Evolutionary conservation across 1,284 basidiomycete genomes (phyloP).

Genomic region (Cutaneotrichosporon arboriforme): DNA sequence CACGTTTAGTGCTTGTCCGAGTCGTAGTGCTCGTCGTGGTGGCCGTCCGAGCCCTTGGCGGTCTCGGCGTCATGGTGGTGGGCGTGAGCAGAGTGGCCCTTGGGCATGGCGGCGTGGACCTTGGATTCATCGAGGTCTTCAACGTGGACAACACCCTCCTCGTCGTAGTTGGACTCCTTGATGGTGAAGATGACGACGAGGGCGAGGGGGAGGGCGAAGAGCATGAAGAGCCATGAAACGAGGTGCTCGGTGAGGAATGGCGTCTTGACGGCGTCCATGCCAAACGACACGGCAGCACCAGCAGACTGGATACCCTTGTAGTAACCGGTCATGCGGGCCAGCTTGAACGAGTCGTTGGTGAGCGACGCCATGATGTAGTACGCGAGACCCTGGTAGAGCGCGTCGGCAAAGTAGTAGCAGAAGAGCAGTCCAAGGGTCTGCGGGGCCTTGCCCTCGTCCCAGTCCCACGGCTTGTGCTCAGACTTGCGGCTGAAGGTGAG

Average conservation of each 20-base stretch:
- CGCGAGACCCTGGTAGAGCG: conserved; percentile 45
- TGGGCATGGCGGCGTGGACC: conserved; percentile 28
- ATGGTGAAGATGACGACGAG: conserved; percentile 27
- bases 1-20: neutral
- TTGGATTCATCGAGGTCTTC: conserved; percentile 25
- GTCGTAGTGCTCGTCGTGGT: conserved; percentile 3
- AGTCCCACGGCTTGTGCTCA: conserved; percentile 3
- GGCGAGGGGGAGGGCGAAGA: conserved; percentile 33
- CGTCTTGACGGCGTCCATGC: conserved; percentile 52
- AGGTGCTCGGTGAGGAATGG: conserved; percentile 38
- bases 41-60: neutral
- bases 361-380: conserved; percentile 36
- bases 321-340: conserved; percentile 46
- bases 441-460: conserved; percentile 1
- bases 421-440: conserved; percentile 14
- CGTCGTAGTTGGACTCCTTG: conserved; percentile 34
- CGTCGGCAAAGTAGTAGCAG: conserved; percentile 42
- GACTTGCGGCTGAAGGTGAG: conserved; percentile 7
- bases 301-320: conserved; percentile 47
- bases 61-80: conserved; percentile 2
- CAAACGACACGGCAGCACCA: conserved; percentile 51
- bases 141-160: conserved; percentile 23
- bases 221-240: conserved; percentile 33
- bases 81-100: conserved; percentile 27
- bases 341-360: conserved; percentile 34